A percentile compares a stretch with the other conserved stretches of the same genome.
Evolutionary conservation across 2,329 filamentous ascomycete species (phyloP).

Genomic region (Dryadomyces quercivorus): DNA sequence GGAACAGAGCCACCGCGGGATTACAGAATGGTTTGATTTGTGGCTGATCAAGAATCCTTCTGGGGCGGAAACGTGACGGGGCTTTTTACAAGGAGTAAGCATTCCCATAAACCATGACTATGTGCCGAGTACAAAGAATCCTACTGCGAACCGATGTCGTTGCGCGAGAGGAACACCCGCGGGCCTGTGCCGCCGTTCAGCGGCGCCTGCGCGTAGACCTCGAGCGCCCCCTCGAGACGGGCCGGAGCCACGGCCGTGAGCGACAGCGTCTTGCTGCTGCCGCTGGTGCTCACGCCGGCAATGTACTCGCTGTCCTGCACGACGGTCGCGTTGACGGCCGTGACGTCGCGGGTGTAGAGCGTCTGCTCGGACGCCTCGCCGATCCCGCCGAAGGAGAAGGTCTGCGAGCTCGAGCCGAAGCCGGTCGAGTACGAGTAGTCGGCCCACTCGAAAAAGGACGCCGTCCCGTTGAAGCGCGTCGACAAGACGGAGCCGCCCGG

Average conservation of each 20-base stretch:
- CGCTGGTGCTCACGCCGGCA: background rate
- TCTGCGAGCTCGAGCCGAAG: conserved; percentile 44
- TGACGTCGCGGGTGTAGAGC: conserved; percentile 46
- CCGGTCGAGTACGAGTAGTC: conserved; percentile 34
- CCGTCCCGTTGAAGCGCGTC: conserved; percentile 46
- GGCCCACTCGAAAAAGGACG: conserved; percentile 36
- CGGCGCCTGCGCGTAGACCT: conserved; percentile 8
- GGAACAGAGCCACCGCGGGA: conserved; percentile 13
- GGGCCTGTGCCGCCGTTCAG: conserved; percentile 4
- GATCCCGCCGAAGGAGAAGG: conserved; percentile 40
- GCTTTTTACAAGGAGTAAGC: too few species aligned
- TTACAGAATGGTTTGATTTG: conserved; percentile 12
- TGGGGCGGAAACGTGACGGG: too few species aligned
- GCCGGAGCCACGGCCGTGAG: background rate
- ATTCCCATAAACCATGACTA: background rate
- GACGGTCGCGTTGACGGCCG: conserved; percentile 40
- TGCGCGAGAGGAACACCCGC: conserved; percentile 9
- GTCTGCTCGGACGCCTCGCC: conserved; percentile 19
- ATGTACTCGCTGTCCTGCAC: conserved; percentile 17
- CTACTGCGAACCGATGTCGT: background rate
- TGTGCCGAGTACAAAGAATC: background rate
- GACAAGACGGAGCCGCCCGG: conserved; percentile 25
- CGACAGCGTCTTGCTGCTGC: background rate
- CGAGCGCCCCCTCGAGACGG: background rate
- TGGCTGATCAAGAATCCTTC: conserved; percentile 7